Percentiles rank a stretch among this genome's conserved stretches.
phyloP scores from a whole-genome alignment of 305 asterid species.

The Solanum hybrid region DNA sequence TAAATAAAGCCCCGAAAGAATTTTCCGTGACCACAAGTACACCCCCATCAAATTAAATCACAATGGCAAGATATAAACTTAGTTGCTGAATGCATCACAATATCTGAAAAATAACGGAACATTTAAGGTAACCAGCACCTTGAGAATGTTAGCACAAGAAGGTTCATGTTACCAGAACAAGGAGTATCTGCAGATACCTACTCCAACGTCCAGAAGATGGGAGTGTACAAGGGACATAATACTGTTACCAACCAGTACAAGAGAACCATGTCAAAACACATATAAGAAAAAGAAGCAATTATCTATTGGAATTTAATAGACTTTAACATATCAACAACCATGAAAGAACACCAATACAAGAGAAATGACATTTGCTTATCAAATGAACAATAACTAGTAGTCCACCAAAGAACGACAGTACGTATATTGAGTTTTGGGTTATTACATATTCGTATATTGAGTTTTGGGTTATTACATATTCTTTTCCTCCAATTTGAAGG shows the following conservation, averaged over 20 bases:
- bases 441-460: not conserved
- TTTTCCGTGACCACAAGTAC: slow-evolving; percentile 45
- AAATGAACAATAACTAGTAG: not conserved
- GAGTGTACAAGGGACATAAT: not conserved
- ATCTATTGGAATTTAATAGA: not conserved
- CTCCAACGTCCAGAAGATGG: not conserved
- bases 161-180: not conserved
- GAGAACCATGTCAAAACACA: not conserved
- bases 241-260: not conserved
- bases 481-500: not conserved
- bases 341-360: not conserved
- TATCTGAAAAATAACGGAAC: slow-evolving; percentile 34
- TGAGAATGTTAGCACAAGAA: not conserved
- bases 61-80: slow-evolving; percentile 85
- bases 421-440: no score
- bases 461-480: no score
- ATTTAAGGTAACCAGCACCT: not conserved
- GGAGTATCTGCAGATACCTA: not conserved
- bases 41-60: slow-evolving; percentile 81
- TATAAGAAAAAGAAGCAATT: not conserved
- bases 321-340: not conserved
- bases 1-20: not conserved
- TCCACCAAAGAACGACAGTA: not conserved
- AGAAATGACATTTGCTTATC: not conserved
- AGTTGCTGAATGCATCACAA: slow-evolving; percentile 69